phyloP scores from a whole-genome alignment of 495 filamentous ascomycete genomes.

The Penicillium roqueforti region DNA sequence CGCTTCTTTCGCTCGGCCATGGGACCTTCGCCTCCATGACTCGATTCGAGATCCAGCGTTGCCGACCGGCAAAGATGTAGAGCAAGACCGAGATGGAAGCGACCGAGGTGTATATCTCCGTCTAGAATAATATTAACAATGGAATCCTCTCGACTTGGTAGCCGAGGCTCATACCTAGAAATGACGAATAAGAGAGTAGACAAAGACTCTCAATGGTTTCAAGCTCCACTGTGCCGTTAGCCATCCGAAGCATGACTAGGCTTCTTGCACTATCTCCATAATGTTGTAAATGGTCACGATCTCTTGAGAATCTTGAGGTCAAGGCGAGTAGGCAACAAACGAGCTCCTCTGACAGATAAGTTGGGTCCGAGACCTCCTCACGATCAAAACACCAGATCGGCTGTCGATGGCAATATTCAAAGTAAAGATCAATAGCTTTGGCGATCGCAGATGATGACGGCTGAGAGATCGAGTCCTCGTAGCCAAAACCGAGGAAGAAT shows the following conservation, averaged over 20 bases:
- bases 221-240: slow-evolving; percentile 43
- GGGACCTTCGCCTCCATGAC: slow-evolving; percentile 29
- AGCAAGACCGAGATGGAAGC: slow-evolving; percentile 42
- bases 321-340: slow-evolving; percentile 41
- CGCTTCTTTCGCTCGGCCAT: slow-evolving; percentile 38
- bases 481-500: slow-evolving; percentile 28
- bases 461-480: slow-evolving; percentile 29
- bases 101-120: slow-evolving; percentile 36
- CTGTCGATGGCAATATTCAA: slow-evolving; percentile 45
- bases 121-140: slow-evolving; percentile 25
- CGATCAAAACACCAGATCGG: slow-evolving; percentile 48
- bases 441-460: slow-evolving; percentile 27
- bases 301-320: slow-evolving; percentile 39
- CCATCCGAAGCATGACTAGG: slow-evolving; percentile 45
- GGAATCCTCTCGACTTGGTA: not conserved
- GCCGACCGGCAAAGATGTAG: slow-evolving; percentile 44
- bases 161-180: slow-evolving; percentile 30
- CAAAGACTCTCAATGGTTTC: slow-evolving; percentile 45
- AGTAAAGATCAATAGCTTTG: slow-evolving; percentile 39
- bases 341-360: slow-evolving; percentile 38
- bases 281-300: slow-evolving; percentile 34
- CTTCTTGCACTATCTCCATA: slow-evolving; percentile 41
- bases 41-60: slow-evolving; percentile 37
- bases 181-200: slow-evolving; percentile 41
- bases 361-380: slow-evolving; percentile 38